Base-by-base conservation (phyloP, 345 rosid genomes). In the Bretschneidera sinensis region DNA sequence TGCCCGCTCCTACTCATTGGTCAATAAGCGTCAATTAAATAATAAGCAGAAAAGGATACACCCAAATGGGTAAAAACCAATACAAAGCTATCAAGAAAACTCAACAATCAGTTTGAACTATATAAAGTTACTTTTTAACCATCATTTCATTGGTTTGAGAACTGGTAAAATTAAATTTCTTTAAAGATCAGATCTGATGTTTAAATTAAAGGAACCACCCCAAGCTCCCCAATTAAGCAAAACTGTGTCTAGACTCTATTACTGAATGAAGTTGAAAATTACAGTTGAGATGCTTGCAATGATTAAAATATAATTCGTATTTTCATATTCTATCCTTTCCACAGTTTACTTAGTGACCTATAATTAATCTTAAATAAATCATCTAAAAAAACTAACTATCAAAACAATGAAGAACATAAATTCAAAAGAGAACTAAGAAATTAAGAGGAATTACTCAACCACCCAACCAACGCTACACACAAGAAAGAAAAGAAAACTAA, bases 1-100 rank as follows among this genome's bases (percentile, higher is more conserved):
- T 33, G 92, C 97, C 60, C 97, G 71, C 61, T 91, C 99, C 97
- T 94, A 66, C 45, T 51, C 54, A 67, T 64, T 1, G 43, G 22
- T 9, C 17, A 64, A 51, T 9, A 54, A 39, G 18, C 18, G 43
- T 33, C 17, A 34, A 68, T 20, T 5, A 59, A 17, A 55, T 28
- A 35, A 43, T 21, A 49, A 39, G 45, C 24, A 20, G 47, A 71
- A 52, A 24, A 43, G 17, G 2, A 15, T 25, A 24, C 16, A 45
- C 17, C 22, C 34, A 31, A 9, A 24, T 2, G 22, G 15, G 10
- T 28, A 39, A 39, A 39, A 39, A 39, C 11, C 11, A 39, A 59
- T 5, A 43, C 7, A 57, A 33, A 3, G 5, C 34, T n/a, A 39
- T 5, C 45, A 39, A 39, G 15, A 11, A 39, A 39, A 9, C 1